Evolutionary conservation across 208 protist genomes (phyloP).

Genomic region (Kentomonas sorsogonicus): DNA sequence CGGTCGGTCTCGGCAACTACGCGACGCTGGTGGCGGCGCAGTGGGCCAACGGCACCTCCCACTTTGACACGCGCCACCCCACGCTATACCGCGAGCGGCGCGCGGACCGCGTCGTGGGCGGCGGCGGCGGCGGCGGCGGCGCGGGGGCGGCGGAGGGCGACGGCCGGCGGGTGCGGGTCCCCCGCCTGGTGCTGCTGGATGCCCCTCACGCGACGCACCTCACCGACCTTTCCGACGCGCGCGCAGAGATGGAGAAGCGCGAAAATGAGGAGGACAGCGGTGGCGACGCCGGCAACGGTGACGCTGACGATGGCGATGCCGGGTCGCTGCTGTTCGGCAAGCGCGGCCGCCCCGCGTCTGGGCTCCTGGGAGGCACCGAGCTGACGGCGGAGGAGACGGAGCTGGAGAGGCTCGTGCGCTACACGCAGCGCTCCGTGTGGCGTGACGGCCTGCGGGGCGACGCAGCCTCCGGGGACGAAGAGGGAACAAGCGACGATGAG

Average conservation of each 20-base stretch:
- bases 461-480: background rate
- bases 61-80: slow-evolving; percentile 50
- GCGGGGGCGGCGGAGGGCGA: background rate
- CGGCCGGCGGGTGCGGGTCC: slow-evolving; percentile 30
- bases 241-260: slow-evolving; percentile 5
- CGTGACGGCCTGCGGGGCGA: background rate
- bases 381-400: slow-evolving; percentile 5
- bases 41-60: slow-evolving; percentile 79
- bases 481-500: background rate
- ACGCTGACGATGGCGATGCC: background rate
- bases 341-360: too few species aligned
- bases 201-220: slow-evolving; percentile 59
- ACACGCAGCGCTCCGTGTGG: background rate
- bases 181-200: slow-evolving; percentile 68
- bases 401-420: slow-evolving; percentile 1
- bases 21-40: slow-evolving; percentile 76
- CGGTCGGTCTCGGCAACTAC: slow-evolving; percentile 82
- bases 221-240: slow-evolving; percentile 20
- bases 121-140: slow-evolving; percentile 8
- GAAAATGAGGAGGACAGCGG: slow-evolving; percentile 10
- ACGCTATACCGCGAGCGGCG: slow-evolving; percentile 67
- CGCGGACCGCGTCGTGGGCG: slow-evolving; percentile 23
- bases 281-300: background rate
- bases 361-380: too few species aligned
- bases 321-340: background rate